A percentile compares a stretch with the other conserved stretches of the same genome.
These are phyloP conservation scores for Lichtheimia ramosa DNA, from an alignment of 371 early-diverging fungal genomes.

Conservation along the genomic window DNA sequence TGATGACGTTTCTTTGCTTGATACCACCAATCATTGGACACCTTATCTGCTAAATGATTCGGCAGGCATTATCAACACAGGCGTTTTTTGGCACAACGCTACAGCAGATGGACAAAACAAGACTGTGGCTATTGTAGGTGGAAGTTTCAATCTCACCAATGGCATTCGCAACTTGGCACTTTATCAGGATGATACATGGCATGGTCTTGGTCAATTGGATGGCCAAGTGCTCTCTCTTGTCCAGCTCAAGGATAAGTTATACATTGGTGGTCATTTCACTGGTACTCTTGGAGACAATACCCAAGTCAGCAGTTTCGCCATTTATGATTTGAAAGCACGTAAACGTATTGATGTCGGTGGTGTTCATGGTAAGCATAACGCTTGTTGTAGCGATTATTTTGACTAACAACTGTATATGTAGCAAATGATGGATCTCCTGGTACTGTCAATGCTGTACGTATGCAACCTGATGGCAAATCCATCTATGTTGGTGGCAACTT, in stretches of 20 bases:
- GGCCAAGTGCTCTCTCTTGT: slow-evolving; percentile 28
- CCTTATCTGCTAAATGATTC: slow-evolving; percentile 15
- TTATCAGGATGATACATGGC: slow-evolving; percentile 32
- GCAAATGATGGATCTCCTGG: slow-evolving; percentile 24
- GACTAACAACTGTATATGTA: not conserved
- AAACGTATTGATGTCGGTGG: slow-evolving; percentile 17
- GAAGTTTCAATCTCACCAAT: slow-evolving; percentile 22
- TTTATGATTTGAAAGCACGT: slow-evolving; percentile 23
- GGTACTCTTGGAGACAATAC: slow-evolving; percentile 10
- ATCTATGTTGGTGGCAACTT: slow-evolving; percentile 58
- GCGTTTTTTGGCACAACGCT: slow-evolving; percentile 34
- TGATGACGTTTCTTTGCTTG: slow-evolving; percentile 12
- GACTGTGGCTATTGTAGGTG: slow-evolving; percentile 28
- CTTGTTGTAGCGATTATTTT: not conserved
- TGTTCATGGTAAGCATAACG: slow-evolving; percentile 16
- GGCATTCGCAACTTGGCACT: slow-evolving; percentile 25
- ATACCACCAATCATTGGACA: slow-evolving; percentile 7
- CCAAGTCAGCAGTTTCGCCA: slow-evolving; percentile 27
- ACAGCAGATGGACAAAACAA: slow-evolving; percentile 14
- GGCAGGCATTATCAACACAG: slow-evolving; percentile 19
- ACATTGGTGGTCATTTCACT: slow-evolving; percentile 36
- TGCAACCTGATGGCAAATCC: slow-evolving; percentile 31
- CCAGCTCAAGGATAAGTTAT: slow-evolving; percentile 20
- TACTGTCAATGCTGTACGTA: slow-evolving; percentile 38
- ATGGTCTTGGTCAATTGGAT: slow-evolving; percentile 18